phyloP scores from a whole-genome alignment of 257 asterid genomes.

The Lycium ferocissimum region DNA sequence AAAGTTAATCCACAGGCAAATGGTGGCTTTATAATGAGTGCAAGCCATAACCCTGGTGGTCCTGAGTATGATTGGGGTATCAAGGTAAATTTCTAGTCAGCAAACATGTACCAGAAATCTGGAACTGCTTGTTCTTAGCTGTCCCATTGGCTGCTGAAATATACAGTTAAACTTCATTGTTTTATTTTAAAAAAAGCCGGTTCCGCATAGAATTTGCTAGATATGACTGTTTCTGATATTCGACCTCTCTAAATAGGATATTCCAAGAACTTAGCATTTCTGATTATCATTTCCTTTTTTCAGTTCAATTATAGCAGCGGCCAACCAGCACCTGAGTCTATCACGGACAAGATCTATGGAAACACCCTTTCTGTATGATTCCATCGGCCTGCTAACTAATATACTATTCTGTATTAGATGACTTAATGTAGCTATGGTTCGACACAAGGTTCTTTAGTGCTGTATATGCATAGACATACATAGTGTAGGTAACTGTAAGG shows the following conservation, averaged over 20 bases:
- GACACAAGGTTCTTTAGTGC: constrained; percentile 22
- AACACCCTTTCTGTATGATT: constrained; percentile 93
- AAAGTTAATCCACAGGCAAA: constrained; percentile 63
- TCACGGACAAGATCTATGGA: constrained; percentile 95
- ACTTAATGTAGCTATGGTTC: not conserved
- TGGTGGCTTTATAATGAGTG: constrained; percentile 98
- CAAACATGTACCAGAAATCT: not conserved
- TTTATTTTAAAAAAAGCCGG: not conserved
- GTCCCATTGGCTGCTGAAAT: not conserved
- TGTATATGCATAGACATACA: not conserved
- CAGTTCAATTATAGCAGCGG: constrained; percentile 99
- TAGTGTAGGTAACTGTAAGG: not conserved
- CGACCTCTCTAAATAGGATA: constrained; percentile 7
- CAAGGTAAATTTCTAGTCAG: constrained; percentile 59
- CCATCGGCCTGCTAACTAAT: not conserved
- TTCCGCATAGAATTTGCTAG: not conserved
- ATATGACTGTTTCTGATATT: not conserved
- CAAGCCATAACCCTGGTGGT: constrained; percentile 99
- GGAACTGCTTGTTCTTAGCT: not conserved
- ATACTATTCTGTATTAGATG: not conserved
- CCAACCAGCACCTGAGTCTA: constrained; percentile 98
- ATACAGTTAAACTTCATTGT: not conserved
- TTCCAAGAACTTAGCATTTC: not conserved
- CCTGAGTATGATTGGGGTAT: constrained; percentile 99
- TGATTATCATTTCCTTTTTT: constrained; percentile 39